A percentile compares a stretch with the other conserved stretches of the same genome.
Conservation (phyloP, 1,139 yeast genomes). For the Spathaspora sp. region DNA sequence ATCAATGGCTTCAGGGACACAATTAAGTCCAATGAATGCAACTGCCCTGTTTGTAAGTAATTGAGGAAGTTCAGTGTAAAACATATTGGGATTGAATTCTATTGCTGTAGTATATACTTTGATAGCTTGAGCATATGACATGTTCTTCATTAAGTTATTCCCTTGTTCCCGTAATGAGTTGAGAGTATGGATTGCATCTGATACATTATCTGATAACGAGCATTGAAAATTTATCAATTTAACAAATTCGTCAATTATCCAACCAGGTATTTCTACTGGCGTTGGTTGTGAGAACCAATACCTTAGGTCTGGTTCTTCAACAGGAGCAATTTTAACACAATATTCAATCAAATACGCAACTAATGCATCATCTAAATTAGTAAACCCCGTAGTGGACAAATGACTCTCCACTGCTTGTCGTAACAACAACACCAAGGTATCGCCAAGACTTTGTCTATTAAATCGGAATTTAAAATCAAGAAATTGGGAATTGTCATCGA, state of each 20-base stretch:
- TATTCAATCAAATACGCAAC: neutral
- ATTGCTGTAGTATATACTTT: slow-evolving; percentile 41
- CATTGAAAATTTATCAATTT: neutral
- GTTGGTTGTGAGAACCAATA: neutral
- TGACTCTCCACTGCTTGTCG: neutral
- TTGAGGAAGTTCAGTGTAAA: slow-evolving; percentile 28
- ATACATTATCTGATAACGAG: neutral
- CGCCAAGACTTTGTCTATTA: neutral
- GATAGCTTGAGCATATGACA: slow-evolving; percentile 43
- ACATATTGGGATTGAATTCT: slow-evolving; percentile 16
- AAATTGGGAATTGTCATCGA: neutral
- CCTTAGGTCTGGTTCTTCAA: neutral
- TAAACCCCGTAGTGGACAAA: neutral
- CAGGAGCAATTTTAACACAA: neutral
- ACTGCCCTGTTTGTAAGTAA: slow-evolving; percentile 42
- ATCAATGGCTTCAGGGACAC: slow-evolving; percentile 41
- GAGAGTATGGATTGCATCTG: slow-evolving; percentile 7
- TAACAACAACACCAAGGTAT: neutral
- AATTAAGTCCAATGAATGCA: slow-evolving; percentile 44
- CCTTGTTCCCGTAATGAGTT: slow-evolving; percentile 38
- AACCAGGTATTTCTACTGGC: neutral
- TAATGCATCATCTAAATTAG: neutral
- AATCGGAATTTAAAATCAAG: neutral
- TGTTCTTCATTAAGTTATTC: slow-evolving; percentile 39
- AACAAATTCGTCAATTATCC: neutral